Base-by-base conservation (phyloP, 768 basidiomycete species). In the Kwoniella sp. region DNA sequence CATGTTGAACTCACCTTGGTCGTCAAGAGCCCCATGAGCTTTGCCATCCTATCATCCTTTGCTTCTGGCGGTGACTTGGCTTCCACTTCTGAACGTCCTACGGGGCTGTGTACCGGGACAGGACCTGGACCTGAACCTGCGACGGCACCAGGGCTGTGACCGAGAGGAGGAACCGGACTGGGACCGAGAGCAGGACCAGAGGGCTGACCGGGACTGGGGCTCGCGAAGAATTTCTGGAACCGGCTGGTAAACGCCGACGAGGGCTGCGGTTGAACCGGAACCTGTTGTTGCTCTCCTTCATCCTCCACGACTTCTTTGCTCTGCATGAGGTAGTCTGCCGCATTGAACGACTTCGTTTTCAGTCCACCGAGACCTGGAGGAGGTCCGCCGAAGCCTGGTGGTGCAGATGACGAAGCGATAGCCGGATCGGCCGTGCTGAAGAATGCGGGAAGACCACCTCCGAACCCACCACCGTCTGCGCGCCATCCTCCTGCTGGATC, bases 191-290 rank as follows among this genome's bases (percentile, higher is more conserved):
- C 41, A 8, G 41, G 41, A 17, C 41, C 41, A 45, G 41, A 45
- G 8, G 41, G 41, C 22, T 57, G 41, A 45, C 41, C 41, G 17
- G 41, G 41, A 45, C 11, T 26, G 12, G 64, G 41, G 22, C 45
- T 54, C 55, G 65, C 73, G 59, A 78, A 78, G 63, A 75, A 75
- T 25, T 64, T 63, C 51, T 73, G 72, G 58, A 78, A 78, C 1
- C 76, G 74, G 61, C 76, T 78, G 4, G 55, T 48, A 54, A 70
- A 71, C 1, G 58, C 71, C 4, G 57, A 51, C 23, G 63, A 8
- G 4, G 50, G 45, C n/a, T 55, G 23, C 4, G 57, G 58, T 28
- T 58, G 61, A 37, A 57, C 31, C 12, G 58, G 22, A 28, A 12
- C 23, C 13, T 31, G 31, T 2, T 25, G 25, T 11, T 59, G 51